phyloP scores from a whole-genome alignment of 164 flowering plant species.

The Brasenia schreberi region DNA sequence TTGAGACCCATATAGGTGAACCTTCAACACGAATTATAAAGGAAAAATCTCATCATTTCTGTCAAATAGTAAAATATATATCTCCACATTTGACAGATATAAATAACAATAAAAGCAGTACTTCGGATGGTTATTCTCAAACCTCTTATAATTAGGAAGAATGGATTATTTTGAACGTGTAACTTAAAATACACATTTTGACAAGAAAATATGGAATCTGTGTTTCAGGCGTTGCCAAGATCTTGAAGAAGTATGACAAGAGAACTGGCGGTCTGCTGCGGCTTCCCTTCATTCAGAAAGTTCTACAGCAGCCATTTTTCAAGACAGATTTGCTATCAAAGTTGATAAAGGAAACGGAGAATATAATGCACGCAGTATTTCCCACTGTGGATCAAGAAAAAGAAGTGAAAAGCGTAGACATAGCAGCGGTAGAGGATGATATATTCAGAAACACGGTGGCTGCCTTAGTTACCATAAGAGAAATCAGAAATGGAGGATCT shows the following conservation, averaged over 20 bases:
- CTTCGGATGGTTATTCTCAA: no score
- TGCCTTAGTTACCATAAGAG: constrained; percentile 59
- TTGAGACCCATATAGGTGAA: no score
- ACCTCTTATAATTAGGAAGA: no score
- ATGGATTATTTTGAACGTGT: no score
- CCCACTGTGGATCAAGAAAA: constrained; percentile 8
- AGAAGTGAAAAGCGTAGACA: neutral
- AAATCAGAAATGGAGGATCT: constrained; percentile 76
- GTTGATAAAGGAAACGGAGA: constrained; percentile 69
- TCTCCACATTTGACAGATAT: no score
- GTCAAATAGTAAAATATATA: no score
- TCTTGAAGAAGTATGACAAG: constrained; percentile 87
- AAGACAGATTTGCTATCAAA: constrained; percentile 55
- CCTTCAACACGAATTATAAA: no score
- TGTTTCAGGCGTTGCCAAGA: constrained; percentile 65
- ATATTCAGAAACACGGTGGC: constrained; percentile 64
- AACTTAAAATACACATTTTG: neutral
- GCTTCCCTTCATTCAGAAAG: constrained; percentile 57
- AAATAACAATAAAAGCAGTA: no score
- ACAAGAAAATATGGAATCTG: neutral
- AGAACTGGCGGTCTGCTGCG: constrained; percentile 60
- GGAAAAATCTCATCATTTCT: no score
- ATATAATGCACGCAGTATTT: constrained; percentile 43
- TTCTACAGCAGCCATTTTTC: constrained; percentile 67
- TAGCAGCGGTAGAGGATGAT: constrained; percentile 20